These are phyloP conservation scores for Trapa bicornis DNA, from an alignment of 345 rosid genomes.

Conservation along the genomic window DNA sequence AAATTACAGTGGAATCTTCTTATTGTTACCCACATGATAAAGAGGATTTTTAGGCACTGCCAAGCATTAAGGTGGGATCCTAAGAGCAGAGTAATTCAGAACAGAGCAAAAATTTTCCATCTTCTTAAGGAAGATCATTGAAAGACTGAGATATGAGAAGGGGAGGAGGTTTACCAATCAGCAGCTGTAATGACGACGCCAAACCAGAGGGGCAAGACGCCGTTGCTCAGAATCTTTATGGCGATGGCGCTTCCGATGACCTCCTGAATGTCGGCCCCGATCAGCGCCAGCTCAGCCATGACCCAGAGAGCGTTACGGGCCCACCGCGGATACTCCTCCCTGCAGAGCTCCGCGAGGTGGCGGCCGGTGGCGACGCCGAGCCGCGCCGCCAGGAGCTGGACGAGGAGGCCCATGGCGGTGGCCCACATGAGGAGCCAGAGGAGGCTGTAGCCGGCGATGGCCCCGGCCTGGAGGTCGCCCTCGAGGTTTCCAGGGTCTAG, in stretches of 20 bases:
- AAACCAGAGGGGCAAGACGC: slow-evolving; percentile 71
- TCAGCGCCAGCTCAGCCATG: slow-evolving; percentile 84
- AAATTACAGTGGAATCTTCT: too few species aligned
- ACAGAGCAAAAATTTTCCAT: not conserved
- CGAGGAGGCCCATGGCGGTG: slow-evolving; percentile 83
- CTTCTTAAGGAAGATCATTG: not conserved
- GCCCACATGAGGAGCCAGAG: slow-evolving; percentile 91
- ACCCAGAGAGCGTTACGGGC: slow-evolving; percentile 65
- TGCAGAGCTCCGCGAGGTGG: slow-evolving; percentile 86
- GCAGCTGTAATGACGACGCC: slow-evolving; percentile 84
- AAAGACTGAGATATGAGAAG: not conserved
- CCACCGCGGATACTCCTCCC: slow-evolving; percentile 88
- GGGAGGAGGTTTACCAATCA: slow-evolving; percentile 46
- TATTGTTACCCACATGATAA: too few species aligned
- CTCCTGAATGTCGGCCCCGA: slow-evolving; percentile 91
- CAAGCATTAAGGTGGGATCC: not conserved
- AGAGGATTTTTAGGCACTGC: not conserved
- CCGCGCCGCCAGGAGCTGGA: slow-evolving; percentile 77
- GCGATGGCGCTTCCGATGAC: slow-evolving; percentile 97
- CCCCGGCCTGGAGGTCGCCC: slow-evolving; percentile 93
- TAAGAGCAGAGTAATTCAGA: not conserved
- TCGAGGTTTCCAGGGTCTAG: slow-evolving; percentile 92
- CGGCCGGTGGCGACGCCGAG: slow-evolving; percentile 88
- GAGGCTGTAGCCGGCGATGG: slow-evolving; percentile 86
- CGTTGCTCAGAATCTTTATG: slow-evolving; percentile 65